A percentile compares a stretch with the other conserved stretches of the same genome.
Conservation (phyloP, 345 rosid species). For the Citrus unshiu region DNA sequence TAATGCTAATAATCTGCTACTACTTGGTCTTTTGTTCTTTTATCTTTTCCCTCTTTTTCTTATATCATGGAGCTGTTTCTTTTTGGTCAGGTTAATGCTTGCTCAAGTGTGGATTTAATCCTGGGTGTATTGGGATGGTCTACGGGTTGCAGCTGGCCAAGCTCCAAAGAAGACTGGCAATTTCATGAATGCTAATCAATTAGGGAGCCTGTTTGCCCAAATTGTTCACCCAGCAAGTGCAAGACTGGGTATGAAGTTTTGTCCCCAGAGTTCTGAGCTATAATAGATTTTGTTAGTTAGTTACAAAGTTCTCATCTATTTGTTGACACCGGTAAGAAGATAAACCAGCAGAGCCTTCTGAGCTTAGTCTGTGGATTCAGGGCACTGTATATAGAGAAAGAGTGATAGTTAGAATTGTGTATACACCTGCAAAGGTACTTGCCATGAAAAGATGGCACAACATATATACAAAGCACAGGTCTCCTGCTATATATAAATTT, state of each 20-base stretch:
- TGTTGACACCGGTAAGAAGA: conserved; percentile 26
- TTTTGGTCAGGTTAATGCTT: conserved; percentile 58
- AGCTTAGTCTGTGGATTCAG: conserved; percentile 32
- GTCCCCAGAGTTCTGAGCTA: conserved; percentile 26
- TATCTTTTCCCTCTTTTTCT: background rate
- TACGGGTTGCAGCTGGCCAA: conserved; percentile 92
- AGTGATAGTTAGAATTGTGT: conserved; percentile 24
- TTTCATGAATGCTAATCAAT: conserved; percentile 59
- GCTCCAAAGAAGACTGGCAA: conserved; percentile 39
- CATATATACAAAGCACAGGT: conserved; percentile 7
- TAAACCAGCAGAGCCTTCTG: conserved; percentile 42
- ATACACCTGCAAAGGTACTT: conserved; percentile 38
- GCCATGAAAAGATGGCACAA: conserved; percentile 8
- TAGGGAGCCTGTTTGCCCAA: background rate
- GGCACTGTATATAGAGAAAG: conserved; percentile 55
- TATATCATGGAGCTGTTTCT: background rate
- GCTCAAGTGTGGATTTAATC: conserved; percentile 71
- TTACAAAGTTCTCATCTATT: conserved; percentile 24
- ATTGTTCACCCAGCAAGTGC: conserved; percentile 26
- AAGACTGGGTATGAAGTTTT: conserved; percentile 54
- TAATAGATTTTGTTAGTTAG: conserved; percentile 18
- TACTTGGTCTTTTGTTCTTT: background rate
- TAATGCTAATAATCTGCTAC: background rate
- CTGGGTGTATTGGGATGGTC: conserved; percentile 93
- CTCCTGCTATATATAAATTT: background rate